Conservation (phyloP, 2,329 filamentous ascomycete species). For the Chalaropsis thielavioides region DNA sequence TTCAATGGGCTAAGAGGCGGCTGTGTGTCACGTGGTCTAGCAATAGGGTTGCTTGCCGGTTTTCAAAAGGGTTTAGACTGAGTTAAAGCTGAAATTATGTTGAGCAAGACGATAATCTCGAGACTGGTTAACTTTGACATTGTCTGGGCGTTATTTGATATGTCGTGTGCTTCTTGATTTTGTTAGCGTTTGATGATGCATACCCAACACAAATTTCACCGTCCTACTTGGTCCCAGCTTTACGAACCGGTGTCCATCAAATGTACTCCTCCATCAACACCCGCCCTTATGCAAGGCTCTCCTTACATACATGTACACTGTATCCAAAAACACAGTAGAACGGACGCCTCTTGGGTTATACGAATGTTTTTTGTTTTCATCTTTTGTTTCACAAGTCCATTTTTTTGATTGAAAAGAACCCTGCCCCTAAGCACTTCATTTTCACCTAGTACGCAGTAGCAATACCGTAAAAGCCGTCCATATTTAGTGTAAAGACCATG, state of each 20-base stretch:
- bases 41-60: neutral
- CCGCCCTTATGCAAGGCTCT: too few relatives aligned
- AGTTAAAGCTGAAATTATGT: neutral
- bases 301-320: neutral
- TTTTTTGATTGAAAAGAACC: constrained; percentile 18
- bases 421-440: constrained; percentile 17
- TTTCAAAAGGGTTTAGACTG: neutral
- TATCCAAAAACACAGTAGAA: neutral
- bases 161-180: too few relatives aligned
- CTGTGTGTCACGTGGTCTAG: neutral
- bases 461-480: constrained; percentile 19
- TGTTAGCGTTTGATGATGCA: too few relatives aligned
- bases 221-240: too few relatives aligned
- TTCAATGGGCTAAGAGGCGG: neutral
- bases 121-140: too few relatives aligned
- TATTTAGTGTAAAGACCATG: constrained; percentile 26
- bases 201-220: too few relatives aligned
- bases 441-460: constrained; percentile 17
- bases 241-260: too few relatives aligned
- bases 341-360: constrained; percentile 6
- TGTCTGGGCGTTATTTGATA: too few relatives aligned
- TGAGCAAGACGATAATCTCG: neutral
- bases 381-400: constrained; percentile 17
- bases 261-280: too few relatives aligned
- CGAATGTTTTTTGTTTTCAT: constrained; percentile 15